These are phyloP conservation scores for Lactarius sanguifluus DNA, from an alignment of 768 basidiomycete species.

Conservation along the genomic window DNA sequence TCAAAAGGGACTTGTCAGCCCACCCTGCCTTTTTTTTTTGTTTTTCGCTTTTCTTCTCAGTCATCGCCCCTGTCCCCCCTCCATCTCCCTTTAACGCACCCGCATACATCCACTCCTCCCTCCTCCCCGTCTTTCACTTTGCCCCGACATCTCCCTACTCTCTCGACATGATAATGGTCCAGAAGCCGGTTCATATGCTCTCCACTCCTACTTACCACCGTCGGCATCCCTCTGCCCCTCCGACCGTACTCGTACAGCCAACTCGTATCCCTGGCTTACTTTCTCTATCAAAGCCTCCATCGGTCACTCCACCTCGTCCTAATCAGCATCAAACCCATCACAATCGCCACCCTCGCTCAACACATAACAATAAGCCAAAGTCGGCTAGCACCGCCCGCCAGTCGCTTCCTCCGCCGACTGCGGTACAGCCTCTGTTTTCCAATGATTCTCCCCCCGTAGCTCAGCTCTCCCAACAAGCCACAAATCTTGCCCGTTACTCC, in stretches of 20 bases:
- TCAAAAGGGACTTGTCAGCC: slow-evolving; percentile 22
- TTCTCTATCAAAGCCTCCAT: slow-evolving; percentile 59
- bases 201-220: slow-evolving; percentile 44
- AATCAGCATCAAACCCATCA: slow-evolving; percentile 35
- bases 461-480: slow-evolving; percentile 9
- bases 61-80: slow-evolving; percentile 18
- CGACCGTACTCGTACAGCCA: slow-evolving; percentile 65
- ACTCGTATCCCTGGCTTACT: slow-evolving; percentile 74
- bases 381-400: slow-evolving; percentile 13
- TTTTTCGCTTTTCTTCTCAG: slow-evolving; percentile 7
- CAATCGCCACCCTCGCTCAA: slow-evolving; percentile 34
- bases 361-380: slow-evolving; percentile 44
- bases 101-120: slow-evolving; percentile 30
- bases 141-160: slow-evolving; percentile 14
- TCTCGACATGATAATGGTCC: slow-evolving; percentile 44
- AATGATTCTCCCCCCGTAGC: slow-evolving; percentile 34
- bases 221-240: slow-evolving; percentile 69
- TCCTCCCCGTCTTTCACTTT: slow-evolving; percentile 19
- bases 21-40: slow-evolving; percentile 3
- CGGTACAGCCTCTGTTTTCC: slow-evolving; percentile 33
- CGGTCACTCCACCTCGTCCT: slow-evolving; percentile 38
- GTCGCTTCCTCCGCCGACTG: slow-evolving; percentile 29
- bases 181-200: slow-evolving; percentile 38
- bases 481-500: slow-evolving; percentile 20
- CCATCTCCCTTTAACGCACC: slow-evolving; percentile 30